phyloP scores from a whole-genome alignment of 2,329 filamentous ascomycete species.

The Phaeosphaeriaceae sp. region DNA sequence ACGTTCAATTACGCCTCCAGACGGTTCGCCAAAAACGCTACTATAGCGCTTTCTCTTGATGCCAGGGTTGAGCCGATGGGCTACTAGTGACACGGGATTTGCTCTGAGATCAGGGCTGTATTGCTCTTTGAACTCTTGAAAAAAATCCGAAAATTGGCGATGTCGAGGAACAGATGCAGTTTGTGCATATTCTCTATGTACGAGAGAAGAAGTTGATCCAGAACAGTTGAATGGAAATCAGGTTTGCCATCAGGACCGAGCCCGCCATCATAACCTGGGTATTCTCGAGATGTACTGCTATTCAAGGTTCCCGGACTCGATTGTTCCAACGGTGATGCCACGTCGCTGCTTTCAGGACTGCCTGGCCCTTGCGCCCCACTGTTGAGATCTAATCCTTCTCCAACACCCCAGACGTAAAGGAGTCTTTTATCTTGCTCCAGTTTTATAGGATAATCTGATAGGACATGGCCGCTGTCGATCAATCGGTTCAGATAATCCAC shows the following conservation, averaged over 20 bases:
- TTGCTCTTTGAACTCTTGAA: slow-evolving; percentile 54
- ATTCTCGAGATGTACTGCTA: slow-evolving; percentile 26
- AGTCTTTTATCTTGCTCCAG: slow-evolving; percentile 76
- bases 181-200: slow-evolving; percentile 67
- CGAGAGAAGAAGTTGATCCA: slow-evolving; percentile 59
- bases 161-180: slow-evolving; percentile 69
- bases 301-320: slow-evolving; percentile 37
- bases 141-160: slow-evolving; percentile 57
- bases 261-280: slow-evolving; percentile 55
- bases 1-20: slow-evolving; percentile 31
- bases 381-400: slow-evolving; percentile 72
- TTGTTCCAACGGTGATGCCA: slow-evolving; percentile 51
- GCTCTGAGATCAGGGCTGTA: slow-evolving; percentile 42
- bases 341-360: slow-evolving; percentile 44
- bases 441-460: slow-evolving; percentile 72
- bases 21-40: slow-evolving; percentile 31
- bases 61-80: slow-evolving; percentile 29
- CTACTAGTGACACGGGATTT: slow-evolving; percentile 31
- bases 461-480: slow-evolving; percentile 68
- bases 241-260: slow-evolving; percentile 60
- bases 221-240: slow-evolving; percentile 59
- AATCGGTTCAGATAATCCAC: slow-evolving; percentile 62
- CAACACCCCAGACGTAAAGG: slow-evolving; percentile 77
- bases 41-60: slow-evolving; percentile 45
- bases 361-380: slow-evolving; percentile 51